Conservation (phyloP, 2,329 filamentous ascomycete species). For the Macrophomina tecta region DNA sequence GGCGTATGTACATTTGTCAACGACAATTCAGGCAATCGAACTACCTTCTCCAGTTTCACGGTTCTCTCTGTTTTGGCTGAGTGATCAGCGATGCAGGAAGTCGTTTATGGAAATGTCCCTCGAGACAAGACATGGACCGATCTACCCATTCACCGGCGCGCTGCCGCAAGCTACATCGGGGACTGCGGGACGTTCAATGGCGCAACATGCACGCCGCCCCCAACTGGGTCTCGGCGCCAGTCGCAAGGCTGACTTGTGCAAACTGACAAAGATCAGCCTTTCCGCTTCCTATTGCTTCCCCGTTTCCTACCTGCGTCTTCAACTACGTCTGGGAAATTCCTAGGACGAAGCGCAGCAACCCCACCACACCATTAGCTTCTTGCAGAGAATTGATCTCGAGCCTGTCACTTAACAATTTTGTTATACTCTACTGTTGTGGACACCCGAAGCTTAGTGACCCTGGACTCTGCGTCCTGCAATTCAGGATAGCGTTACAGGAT, state of each 20-base stretch:
- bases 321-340: background rate
- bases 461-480: slow-evolving; percentile 5
- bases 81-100: background rate
- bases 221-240: slow-evolving; percentile 21
- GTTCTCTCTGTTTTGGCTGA: background rate
- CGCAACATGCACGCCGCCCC: slow-evolving; percentile 7
- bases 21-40: background rate
- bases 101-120: background rate
- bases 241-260: slow-evolving; percentile 12
- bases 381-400: background rate
- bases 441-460: background rate
- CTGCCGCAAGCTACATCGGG: background rate
- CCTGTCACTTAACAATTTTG: background rate
- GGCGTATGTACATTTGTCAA: slow-evolving; percentile 3
- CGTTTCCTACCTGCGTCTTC: background rate
- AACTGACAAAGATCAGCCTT: slow-evolving; percentile 15
- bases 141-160: background rate
- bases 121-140: background rate
- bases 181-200: background rate
- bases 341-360: slow-evolving; percentile 8
- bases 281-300: slow-evolving; percentile 1
- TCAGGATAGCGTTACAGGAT: slow-evolving; percentile 20
- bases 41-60: background rate
- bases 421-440: background rate
- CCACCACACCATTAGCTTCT: background rate